Evolutionary conservation across 768 basidiomycete genomes (phyloP).

Genomic region (Lactifluus volemus): DNA sequence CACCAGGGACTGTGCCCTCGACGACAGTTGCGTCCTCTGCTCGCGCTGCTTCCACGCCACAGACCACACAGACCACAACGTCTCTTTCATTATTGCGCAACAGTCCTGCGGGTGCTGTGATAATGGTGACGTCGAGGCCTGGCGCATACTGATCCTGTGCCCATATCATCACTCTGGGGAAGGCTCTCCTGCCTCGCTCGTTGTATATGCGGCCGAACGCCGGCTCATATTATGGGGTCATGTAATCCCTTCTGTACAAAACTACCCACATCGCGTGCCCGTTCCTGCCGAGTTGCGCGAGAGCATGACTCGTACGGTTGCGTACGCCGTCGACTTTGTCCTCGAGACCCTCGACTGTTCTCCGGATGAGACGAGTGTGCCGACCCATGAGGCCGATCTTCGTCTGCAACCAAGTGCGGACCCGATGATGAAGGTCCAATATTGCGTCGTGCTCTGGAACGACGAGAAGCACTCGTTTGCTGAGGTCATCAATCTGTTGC

Average conservation of each 20-base stretch:
- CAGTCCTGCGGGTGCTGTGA: slow-evolving; percentile 93
- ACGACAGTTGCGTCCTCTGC: slow-evolving; percentile 88
- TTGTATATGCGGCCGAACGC: slow-evolving; percentile 23
- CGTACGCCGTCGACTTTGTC: slow-evolving; percentile 72
- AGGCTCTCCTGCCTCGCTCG: slow-evolving; percentile 25
- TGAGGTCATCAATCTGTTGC: slow-evolving; percentile 70
- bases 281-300: slow-evolving; percentile 62
- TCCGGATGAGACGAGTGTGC: slow-evolving; percentile 65
- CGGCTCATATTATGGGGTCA: slow-evolving; percentile 25
- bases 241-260: slow-evolving; percentile 50
- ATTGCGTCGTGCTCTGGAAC: slow-evolving; percentile 85
- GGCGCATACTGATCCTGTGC: slow-evolving; percentile 61
- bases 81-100: slow-evolving; percentile 87
- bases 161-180: slow-evolving; percentile 60
- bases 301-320: slow-evolving; percentile 66
- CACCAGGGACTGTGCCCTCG: slow-evolving; percentile 78
- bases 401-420: slow-evolving; percentile 68
- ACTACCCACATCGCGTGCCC: slow-evolving; percentile 47
- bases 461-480: slow-evolving; percentile 95
- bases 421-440: slow-evolving; percentile 71
- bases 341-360: slow-evolving; percentile 77
- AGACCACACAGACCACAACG: slow-evolving; percentile 81
- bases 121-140: slow-evolving; percentile 88
- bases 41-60: slow-evolving; percentile 83
- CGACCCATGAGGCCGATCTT: slow-evolving; percentile 57